These are phyloP conservation scores for Cnidoscolus chayamansa DNA, from an alignment of 441 rosid species.

Conservation along the genomic window DNA sequence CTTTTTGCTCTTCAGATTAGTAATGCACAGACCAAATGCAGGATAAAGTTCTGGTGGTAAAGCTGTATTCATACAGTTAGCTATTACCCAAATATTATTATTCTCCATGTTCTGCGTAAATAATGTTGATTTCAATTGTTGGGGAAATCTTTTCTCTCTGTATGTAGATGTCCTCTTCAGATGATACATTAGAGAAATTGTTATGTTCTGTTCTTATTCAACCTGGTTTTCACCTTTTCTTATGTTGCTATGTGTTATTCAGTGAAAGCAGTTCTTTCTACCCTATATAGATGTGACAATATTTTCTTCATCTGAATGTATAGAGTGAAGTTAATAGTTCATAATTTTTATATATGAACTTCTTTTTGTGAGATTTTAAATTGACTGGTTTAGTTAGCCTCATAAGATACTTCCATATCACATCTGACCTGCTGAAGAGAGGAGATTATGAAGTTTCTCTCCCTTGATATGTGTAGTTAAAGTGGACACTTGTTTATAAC, in stretches of 20 bases:
- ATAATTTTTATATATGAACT: not conserved
- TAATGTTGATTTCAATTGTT: not conserved
- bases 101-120: not conserved
- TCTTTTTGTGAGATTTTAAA: not conserved
- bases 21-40: too few species aligned
- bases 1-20: not conserved
- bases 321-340: not conserved
- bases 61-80: not conserved
- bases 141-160: not conserved
- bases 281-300: not conserved
- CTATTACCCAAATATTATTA: not conserved
- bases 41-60: too few species aligned
- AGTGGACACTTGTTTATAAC: too few species aligned
- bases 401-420: not conserved
- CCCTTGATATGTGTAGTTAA: too few species aligned
- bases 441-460: too few species aligned
- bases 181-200: too few species aligned
- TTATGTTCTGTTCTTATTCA: too few species aligned
- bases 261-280: too few species aligned
- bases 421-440: too few species aligned
- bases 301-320: not conserved
- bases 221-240: too few species aligned
- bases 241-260: too few species aligned
- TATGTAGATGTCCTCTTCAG: too few species aligned
- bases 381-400: constrained; percentile 1